These are phyloP conservation scores for Rhodomyrtus psidioides DNA, from an alignment of 441 rosid species.

Conservation along the genomic window DNA sequence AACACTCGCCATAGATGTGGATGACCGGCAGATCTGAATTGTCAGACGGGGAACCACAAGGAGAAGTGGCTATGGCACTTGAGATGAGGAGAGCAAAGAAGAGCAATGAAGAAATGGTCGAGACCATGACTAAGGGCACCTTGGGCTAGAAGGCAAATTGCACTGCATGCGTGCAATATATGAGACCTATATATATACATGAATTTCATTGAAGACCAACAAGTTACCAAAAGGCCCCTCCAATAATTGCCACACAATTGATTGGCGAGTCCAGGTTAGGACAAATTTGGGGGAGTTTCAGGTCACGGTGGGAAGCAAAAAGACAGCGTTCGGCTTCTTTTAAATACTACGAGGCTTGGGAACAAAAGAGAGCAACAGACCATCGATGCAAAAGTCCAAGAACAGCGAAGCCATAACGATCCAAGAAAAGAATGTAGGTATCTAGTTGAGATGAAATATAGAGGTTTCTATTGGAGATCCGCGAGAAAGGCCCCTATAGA, in stretches of 20 bases:
- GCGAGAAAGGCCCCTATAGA: neutral
- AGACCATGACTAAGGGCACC: constrained; percentile 26
- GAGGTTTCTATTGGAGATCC: neutral
- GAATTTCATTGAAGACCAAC: neutral
- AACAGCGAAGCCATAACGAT: neutral
- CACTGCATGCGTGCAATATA: neutral
- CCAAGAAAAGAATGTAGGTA: neutral
- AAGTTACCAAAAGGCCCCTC: neutral
- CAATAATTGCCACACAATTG: neutral
- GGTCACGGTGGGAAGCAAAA: neutral
- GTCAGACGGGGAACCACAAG: constrained; percentile 24
- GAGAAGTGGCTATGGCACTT: constrained; percentile 20
- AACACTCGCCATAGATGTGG: constrained; percentile 56
- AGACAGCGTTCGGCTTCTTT: neutral
- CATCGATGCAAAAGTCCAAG: neutral
- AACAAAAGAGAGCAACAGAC: neutral
- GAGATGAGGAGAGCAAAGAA: constrained; percentile 28
- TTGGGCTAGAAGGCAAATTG: neutral
- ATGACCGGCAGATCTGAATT: constrained; percentile 33
- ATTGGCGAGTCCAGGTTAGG: neutral
- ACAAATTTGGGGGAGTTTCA: neutral
- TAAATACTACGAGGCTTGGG: neutral
- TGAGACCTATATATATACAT: neutral
- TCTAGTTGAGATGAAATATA: neutral
- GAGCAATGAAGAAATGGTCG: constrained; percentile 7